Evolutionary conservation across 2,329 filamentous ascomycete genomes (phyloP), one percentile per base, ranked within the genome.

Genomic region (Colletotrichum sp.): DNA sequence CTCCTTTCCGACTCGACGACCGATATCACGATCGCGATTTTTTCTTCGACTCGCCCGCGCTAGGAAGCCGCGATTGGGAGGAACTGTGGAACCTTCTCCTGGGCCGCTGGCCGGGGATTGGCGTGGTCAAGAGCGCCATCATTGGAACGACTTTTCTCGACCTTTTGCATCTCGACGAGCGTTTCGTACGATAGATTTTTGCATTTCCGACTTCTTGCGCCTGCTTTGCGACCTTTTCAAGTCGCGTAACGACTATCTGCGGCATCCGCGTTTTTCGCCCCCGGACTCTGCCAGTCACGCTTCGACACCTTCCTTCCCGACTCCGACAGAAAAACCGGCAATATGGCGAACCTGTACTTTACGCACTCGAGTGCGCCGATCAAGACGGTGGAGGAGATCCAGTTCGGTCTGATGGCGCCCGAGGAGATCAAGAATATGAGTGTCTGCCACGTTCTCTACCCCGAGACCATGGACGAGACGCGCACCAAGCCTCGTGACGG

Each of bases 381-480:
- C 91, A 96, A 97, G 90, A 98, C 94, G 80, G 96, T 99, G 82
- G 94, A 98, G 91, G 98, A 99, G 91, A 98, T 99, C 82, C 98
- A 99, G 90, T 99, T 99, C 84, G 97, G 97, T 83, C 92, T 99
- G 84, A 92, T 99, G 86, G 98, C 97, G 43, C 97, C 97, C 30
- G 97, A 99, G 85, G 98, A 99, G 89, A 98, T 99, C 87, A 99
- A 99, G 90, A 96, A 94, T 82, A 98, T 99, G 95, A 98, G 96
- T 87, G 96, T 99, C 78, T 94, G 93, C 80, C 95, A 98, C 85
- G 96, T 99, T 84, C 92, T 97, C 85, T 99, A 98, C 84, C 96
- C 97, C n/a, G 97, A 99, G 89, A 99, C 97, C 32, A 98, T 99
- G 97, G 97, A 99, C 83, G 97, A 99, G 86, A 94, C 94, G 85